Evolutionary conservation across 1,284 basidiomycete genomes (phyloP), one percentile per base, ranked within the genome.

Genomic region (Athelia psychrophila): DNA sequence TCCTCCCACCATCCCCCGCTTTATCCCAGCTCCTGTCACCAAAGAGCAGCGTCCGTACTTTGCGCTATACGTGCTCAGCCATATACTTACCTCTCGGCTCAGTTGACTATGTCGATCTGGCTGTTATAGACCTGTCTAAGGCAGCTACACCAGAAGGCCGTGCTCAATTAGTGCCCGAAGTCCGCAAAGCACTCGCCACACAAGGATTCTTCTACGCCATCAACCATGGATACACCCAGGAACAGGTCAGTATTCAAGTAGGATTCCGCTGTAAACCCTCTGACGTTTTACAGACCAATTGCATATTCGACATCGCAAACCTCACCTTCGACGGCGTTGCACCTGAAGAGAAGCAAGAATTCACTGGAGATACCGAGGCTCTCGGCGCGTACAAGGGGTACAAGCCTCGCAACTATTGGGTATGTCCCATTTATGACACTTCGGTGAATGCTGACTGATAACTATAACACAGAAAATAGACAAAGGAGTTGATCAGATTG

Each of bases 81-180:
- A 33, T 12, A 35, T 44, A 16, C 32, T 51, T 15, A 48, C 33
- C 51, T 16, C 20, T 44, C 48, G 30, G 25, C 20, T 5, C 44
- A 86, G 84, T 86, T 64, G 78, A 86, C 40, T 88, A 82, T 71
- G 88, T 83, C 1, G 78, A 86, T 42, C 74, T 90, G 18, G 75
- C 81, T 15, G 73, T 80, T 48, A 77, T 90, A 51, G 87, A 90
- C 60, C 65, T 90, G 10, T 71, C 81, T 25, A 76, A 77, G 50
- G 72, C 73, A n/a, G 56, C 62, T 15, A 82, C 72, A 0, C 63
- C 67, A 0, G 77, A 80, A 52, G 81, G 75, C 1, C 75, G 77
- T 24, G 60, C 64, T 0, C 65, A 70, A 46, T 72, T 87, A 1
- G 76, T 78, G 0, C 56, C 62, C 19, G 72, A 79, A 59, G 71